These are phyloP conservation scores for Raffaelea ambrosiae DNA, from an alignment of 2,329 filamentous ascomycete genomes.

Conservation along the genomic window DNA sequence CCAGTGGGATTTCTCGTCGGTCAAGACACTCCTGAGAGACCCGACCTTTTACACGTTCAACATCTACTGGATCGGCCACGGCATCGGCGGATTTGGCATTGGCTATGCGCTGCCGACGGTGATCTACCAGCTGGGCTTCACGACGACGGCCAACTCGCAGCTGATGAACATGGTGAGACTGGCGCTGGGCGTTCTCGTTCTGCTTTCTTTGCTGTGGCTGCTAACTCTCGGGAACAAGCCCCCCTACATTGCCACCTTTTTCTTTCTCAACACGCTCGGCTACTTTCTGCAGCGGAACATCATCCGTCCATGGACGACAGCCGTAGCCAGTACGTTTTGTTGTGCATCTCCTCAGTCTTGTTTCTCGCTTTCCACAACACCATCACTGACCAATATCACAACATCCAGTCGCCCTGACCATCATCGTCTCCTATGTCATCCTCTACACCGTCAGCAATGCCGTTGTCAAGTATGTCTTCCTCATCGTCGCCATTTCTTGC, in stretches of 20 bases:
- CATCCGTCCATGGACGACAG: conserved; percentile 28
- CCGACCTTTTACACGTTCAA: conserved; percentile 28
- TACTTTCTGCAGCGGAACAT: conserved; percentile 24
- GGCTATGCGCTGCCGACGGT: conserved; percentile 31
- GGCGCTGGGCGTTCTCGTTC: conserved; percentile 1
- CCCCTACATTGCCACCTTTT: conserved; percentile 26
- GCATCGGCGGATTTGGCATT: conserved; percentile 32
- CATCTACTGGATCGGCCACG: conserved; percentile 30
- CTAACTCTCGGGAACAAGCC: conserved; percentile 16
- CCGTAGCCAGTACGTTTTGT: conserved; percentile 24
- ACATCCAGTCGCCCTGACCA: conserved; percentile 22
- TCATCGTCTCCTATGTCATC: conserved; percentile 29
- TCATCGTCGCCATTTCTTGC: conserved; percentile 26
- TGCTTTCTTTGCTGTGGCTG: neutral
- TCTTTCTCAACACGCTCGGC: conserved; percentile 26
- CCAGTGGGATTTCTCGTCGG: conserved; percentile 22
- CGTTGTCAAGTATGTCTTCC: conserved; percentile 25
- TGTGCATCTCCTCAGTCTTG: conserved; percentile 9
- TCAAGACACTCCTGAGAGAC: conserved; percentile 22
- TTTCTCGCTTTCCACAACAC: neutral
- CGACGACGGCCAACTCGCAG: conserved; percentile 29
- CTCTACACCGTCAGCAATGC: conserved; percentile 24
- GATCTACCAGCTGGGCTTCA: conserved; percentile 32
- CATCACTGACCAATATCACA: neutral
- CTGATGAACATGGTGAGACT: conserved; percentile 30